Conservation (phyloP, 2,329 filamentous ascomycete genomes). For the Penicillium griseofulvum region DNA sequence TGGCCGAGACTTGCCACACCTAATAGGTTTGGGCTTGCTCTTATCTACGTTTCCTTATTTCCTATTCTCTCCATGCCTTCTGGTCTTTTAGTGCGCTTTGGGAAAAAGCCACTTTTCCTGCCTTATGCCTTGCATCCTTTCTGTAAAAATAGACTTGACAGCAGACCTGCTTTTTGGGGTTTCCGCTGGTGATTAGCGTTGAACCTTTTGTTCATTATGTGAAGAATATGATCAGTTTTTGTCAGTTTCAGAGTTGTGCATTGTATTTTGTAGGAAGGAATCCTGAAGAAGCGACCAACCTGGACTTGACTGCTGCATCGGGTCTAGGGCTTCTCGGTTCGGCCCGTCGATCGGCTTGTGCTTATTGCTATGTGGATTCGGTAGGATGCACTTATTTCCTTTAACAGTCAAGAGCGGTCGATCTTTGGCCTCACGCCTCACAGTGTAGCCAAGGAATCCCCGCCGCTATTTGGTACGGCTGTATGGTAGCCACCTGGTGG, state of each 20-base stretch:
- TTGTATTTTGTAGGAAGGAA: neutral
- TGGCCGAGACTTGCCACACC: neutral
- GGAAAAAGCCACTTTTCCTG: constrained; percentile 9
- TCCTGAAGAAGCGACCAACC: neutral
- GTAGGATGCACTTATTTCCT: neutral
- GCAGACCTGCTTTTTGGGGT: constrained; percentile 24
- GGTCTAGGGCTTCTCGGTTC: constrained; percentile 8
- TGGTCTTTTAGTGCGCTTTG: constrained; percentile 6
- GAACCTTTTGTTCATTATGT: constrained; percentile 32
- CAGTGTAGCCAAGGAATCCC: neutral
- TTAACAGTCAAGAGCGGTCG: neutral
- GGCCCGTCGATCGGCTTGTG: constrained; percentile 6
- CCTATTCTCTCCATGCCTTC: constrained; percentile 9
- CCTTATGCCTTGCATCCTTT: constrained; percentile 27
- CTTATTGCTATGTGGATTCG: neutral
- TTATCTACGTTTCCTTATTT: constrained; percentile 12
- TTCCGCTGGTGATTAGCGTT: constrained; percentile 38
- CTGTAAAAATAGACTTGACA: constrained; percentile 41
- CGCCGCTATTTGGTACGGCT: neutral
- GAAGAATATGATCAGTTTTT: constrained; percentile 34
- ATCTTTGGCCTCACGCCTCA: neutral
- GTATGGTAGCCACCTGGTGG: neutral
- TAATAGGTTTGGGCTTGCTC: constrained; percentile 3
- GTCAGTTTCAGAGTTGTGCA: constrained; percentile 1
- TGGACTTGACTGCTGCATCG: constrained; percentile 5